Percentiles rank a stretch among this genome's conserved stretches.
These are phyloP conservation scores for Huntiella bhutanensis DNA, from an alignment of 2,329 filamentous ascomycete species.

Conservation along the genomic window DNA sequence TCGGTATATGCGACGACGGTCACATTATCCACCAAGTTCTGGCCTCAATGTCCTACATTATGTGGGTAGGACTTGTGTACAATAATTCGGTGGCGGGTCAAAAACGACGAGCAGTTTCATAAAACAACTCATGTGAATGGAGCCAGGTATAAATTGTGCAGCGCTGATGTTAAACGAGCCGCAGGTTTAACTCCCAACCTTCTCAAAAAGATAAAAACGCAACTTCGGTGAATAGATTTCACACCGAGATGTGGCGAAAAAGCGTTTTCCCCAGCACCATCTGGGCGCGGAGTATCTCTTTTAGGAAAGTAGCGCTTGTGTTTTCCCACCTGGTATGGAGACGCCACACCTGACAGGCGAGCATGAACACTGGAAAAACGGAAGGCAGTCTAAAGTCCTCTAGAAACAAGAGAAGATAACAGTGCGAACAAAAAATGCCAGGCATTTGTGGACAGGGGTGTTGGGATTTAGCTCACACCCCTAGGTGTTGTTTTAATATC, in stretches of 20 bases:
- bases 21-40: too few relatives aligned
- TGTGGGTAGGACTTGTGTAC: too few relatives aligned
- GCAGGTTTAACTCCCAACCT: too few relatives aligned
- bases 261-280: neutral
- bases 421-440: slow-evolving; percentile 1
- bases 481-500: neutral
- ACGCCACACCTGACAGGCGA: neutral
- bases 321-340: neutral
- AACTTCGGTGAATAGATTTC: too few relatives aligned
- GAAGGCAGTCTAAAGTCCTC: neutral
- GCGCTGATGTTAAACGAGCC: too few relatives aligned
- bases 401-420: neutral
- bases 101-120: too few relatives aligned
- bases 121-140: too few relatives aligned
- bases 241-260: neutral
- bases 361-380: neutral
- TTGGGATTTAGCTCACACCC: neutral
- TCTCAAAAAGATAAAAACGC: too few relatives aligned
- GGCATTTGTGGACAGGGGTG: neutral
- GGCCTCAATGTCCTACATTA: too few relatives aligned
- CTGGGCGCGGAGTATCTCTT: neutral
- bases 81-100: too few relatives aligned
- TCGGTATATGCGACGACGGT: too few relatives aligned
- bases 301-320: neutral
- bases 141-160: too few relatives aligned